Evolutionary conservation across 257 asterid genomes (phyloP).

Genomic region (Solanum bukasovii): DNA sequence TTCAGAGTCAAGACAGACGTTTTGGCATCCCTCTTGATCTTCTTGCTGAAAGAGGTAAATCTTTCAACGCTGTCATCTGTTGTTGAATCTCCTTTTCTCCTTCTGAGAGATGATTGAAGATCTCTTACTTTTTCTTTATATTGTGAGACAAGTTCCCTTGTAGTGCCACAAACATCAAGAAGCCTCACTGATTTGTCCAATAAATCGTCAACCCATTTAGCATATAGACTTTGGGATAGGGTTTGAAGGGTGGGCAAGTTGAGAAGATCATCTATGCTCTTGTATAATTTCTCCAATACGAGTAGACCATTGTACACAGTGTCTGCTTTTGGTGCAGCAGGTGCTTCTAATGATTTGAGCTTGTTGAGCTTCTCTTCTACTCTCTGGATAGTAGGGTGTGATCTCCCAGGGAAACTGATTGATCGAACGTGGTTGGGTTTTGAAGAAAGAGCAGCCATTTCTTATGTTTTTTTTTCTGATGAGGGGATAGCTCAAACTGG

Average conservation of each 20-base stretch:
- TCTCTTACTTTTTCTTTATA: slow-evolving; percentile 13
- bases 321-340: not conserved
- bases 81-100: slow-evolving; percentile 18
- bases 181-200: slow-evolving; percentile 15
- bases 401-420: not conserved
- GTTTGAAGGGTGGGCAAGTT: slow-evolving; percentile 9
- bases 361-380: not conserved
- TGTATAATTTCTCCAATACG: slow-evolving; percentile 7
- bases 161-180: slow-evolving; percentile 15
- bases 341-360: not conserved
- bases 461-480: not conserved
- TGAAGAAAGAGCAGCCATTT: not conserved
- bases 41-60: slow-evolving; percentile 9
- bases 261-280: slow-evolving; percentile 19
- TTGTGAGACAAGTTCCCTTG: slow-evolving; percentile 12
- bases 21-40: slow-evolving; percentile 8
- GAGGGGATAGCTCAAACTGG: not conserved
- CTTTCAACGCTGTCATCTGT: not conserved
- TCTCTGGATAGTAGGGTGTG: slow-evolving; percentile 2
- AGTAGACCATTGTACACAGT: slow-evolving; percentile 1
- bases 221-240: slow-evolving; percentile 4
- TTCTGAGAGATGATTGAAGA: slow-evolving; percentile 20
- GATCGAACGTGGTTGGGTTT: slow-evolving; percentile 1
- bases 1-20: not conserved
- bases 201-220: slow-evolving; percentile 3